A percentile compares a stretch with the other conserved stretches of the same genome.
Evolutionary conservation across 768 basidiomycete species (phyloP).

Genomic region (Kwoniella bestiolae): DNA sequence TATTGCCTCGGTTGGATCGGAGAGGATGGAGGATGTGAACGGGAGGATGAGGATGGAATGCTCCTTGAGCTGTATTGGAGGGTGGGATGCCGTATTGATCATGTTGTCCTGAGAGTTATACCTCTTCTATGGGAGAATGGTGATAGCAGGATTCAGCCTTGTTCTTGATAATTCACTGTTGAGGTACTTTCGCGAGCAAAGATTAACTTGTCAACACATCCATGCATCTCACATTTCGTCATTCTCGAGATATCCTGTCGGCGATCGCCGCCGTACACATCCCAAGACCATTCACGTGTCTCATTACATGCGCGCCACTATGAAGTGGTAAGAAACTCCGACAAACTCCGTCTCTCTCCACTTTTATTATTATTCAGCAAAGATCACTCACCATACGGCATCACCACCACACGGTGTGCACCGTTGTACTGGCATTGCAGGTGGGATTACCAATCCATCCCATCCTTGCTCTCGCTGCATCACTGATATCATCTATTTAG

Average conservation of each 20-base stretch:
- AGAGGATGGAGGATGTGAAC: slow-evolving; percentile 26
- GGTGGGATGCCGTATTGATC: not conserved
- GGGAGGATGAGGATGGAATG: slow-evolving; percentile 42
- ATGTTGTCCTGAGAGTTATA: not conserved
- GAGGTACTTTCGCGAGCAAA: no score
- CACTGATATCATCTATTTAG: not conserved
- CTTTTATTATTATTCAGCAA: slow-evolving; percentile 7
- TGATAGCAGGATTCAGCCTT: no score
- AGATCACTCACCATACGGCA: not conserved
- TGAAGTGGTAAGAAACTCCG: slow-evolving; percentile 15
- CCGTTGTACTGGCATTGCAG: not conserved
- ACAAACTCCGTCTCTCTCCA: slow-evolving; percentile 25
- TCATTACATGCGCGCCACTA: not conserved
- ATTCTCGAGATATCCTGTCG: not conserved
- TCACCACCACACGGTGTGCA: not conserved
- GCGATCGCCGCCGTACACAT: not conserved
- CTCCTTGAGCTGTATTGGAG: not conserved
- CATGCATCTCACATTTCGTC: not conserved
- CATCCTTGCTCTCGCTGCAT: no score
- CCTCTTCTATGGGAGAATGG: no score
- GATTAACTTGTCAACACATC: not conserved
- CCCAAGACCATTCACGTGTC: not conserved
- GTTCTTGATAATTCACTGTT: no score
- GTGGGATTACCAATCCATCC: slow-evolving; percentile 6
- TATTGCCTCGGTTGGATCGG: slow-evolving; percentile 28